Percentiles rank a stretch among this genome's conserved stretches.
phyloP scores from a whole-genome alignment of 2,329 filamentous ascomycete species.

The Talaromyces atroroseus region DNA sequence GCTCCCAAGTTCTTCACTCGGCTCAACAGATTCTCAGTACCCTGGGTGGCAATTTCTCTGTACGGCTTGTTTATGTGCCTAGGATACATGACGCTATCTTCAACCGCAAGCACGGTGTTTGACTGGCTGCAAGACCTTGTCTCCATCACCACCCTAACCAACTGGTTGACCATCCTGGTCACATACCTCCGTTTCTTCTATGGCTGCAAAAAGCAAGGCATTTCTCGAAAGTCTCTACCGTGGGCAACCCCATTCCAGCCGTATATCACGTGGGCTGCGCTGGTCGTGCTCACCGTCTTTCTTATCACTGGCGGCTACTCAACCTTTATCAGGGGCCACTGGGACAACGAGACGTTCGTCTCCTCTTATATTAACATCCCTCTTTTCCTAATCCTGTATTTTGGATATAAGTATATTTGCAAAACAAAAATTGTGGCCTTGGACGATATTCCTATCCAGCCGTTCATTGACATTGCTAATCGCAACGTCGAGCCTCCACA shows the following conservation, averaged over 20 bases:
- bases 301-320: slow-evolving; percentile 71
- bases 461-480: slow-evolving; percentile 2
- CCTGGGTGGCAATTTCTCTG: not conserved
- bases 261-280: slow-evolving; percentile 58
- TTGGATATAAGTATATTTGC: slow-evolving; percentile 42
- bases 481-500: slow-evolving; percentile 29
- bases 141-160: slow-evolving; percentile 63
- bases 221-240: not conserved
- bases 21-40: not conserved
- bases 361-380: slow-evolving; percentile 61
- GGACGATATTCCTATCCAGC: slow-evolving; percentile 25
- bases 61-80: not conserved
- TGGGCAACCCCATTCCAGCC: slow-evolving; percentile 45
- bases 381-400: slow-evolving; percentile 52
- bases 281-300: slow-evolving; percentile 49
- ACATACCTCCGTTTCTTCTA: slow-evolving; percentile 1
- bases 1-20: not conserved
- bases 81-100: slow-evolving; percentile 57
- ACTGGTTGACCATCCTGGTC: slow-evolving; percentile 47
- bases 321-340: slow-evolving; percentile 46
- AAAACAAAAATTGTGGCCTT: slow-evolving; percentile 31
- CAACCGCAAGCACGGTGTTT: slow-evolving; percentile 55
- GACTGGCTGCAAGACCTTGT: slow-evolving; percentile 68
- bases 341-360: slow-evolving; percentile 55
- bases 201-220: not conserved